phyloP scores from a whole-genome alignment of 148 eudicot genomes.

The Chenopodium suecicum region DNA sequence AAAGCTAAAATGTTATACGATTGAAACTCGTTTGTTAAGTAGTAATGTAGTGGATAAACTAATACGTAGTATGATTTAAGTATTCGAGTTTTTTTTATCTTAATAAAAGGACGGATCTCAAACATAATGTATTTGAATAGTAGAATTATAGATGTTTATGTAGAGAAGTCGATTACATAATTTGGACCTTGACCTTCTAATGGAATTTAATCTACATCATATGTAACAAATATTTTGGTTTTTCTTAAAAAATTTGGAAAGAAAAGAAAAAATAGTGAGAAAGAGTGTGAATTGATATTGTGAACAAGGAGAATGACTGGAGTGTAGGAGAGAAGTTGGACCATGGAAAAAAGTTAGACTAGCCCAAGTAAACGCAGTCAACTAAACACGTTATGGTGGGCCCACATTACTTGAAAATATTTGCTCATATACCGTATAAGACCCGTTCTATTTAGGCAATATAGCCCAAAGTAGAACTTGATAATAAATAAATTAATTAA shows the following conservation, averaged over 20 bases:
- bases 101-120: background rate
- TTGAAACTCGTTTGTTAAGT: too few relatives aligned
- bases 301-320: background rate
- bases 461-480: background rate
- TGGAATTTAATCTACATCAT: too few relatives aligned
- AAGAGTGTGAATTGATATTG: background rate
- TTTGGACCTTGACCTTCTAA: too few relatives aligned
- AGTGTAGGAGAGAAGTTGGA: background rate
- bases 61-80: too few relatives aligned
- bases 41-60: too few relatives aligned
- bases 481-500: background rate
- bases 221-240: background rate
- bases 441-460: background rate
- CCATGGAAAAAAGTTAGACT: conserved; percentile 1
- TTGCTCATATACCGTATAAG: conserved; percentile 2
- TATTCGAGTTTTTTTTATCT: too few relatives aligned
- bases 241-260: background rate
- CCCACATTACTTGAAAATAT: background rate
- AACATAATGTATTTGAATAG: background rate
- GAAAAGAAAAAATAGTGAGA: background rate
- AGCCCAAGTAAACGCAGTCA: conserved; percentile 22
- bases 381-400: conserved; percentile 28
- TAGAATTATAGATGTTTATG: too few relatives aligned
- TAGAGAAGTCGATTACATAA: too few relatives aligned
- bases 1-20: too few relatives aligned